Base-by-base conservation (phyloP, 225 moss, liverwort and hornwort species). In the Climacium dendroides region DNA sequence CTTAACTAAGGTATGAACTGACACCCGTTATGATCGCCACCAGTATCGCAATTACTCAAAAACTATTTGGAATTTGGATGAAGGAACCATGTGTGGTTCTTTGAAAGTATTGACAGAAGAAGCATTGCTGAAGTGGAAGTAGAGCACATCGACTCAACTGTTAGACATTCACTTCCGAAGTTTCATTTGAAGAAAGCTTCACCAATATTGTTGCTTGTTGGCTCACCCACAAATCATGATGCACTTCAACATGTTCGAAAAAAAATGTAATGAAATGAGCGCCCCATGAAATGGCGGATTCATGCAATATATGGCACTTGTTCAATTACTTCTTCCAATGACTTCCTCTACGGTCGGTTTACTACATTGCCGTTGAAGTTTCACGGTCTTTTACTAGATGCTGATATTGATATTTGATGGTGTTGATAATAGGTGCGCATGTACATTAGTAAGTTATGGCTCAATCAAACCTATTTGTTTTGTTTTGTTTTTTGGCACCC, bases 401-500 rank as follows among this genome's bases (percentile, higher is more conserved):
- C 35, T 53, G 35, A 22, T 53, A 35, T 34, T 52, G n/a, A n/a
- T n/a, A n/a, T n/a, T 8, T 5, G 53, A 34, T 0, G 50, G 34
- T 9, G 4, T 4, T 76, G 35, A 24, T 5, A 14, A 53, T 3
- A 53, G 0, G 1, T 35, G 22, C 1, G 3, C 22, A 22, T n/a
- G n/a, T 9, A 22, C 22, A 52, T 34, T 35, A 9, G 23, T 35
- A 34, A 75, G 35, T 52, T 35, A 75, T 23, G 14, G 8, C 75
- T 75, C 14, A 75, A 53, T 14, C 14, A 23, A 35, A 23, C 35
- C 20, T 12, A 5, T 3, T 6, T 67, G 11, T 22, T 67, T 13
- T 19, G 18, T 7, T 52, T 34, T 22, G 10, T 29, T 30, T 47
- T 4, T 47, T 73, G 11, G 2, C 30, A 48, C 30, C 7, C 19